A percentile compares a stretch with the other conserved stretches of the same genome.
These are phyloP conservation scores for Penicillium arizonense DNA, from an alignment of 495 filamentous ascomycete genomes.

Conservation along the genomic window DNA sequence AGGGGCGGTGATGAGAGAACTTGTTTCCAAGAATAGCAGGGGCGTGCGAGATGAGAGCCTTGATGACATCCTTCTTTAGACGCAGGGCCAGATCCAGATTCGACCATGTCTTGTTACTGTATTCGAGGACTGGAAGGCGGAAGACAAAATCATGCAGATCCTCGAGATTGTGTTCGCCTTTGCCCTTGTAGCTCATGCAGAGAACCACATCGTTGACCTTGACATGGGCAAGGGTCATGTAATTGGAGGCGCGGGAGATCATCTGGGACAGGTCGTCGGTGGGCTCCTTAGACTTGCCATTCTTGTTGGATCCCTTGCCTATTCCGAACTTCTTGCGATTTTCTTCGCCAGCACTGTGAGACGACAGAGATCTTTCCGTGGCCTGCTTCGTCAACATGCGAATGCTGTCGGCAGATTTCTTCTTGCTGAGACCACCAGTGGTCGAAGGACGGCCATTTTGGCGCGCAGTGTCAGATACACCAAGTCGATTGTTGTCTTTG, in stretches of 20 bases:
- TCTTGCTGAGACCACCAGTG: constrained; percentile 48
- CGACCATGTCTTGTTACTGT: constrained; percentile 98
- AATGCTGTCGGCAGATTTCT: constrained; percentile 67
- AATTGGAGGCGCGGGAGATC: constrained; percentile 92
- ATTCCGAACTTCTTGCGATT: constrained; percentile 57
- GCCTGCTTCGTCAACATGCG: constrained; percentile 48
- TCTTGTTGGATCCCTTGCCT: constrained; percentile 41
- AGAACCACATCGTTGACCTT: constrained; percentile 93
- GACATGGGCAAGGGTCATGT: constrained; percentile 95
- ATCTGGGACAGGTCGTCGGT: constrained; percentile 97
- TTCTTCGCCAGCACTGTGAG: constrained; percentile 53
- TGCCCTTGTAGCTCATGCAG: constrained; percentile 95
- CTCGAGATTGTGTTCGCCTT: constrained; percentile 89
- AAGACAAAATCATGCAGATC: constrained; percentile 98
- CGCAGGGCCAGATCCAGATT: constrained; percentile 91
- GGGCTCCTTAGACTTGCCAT: constrained; percentile 52
- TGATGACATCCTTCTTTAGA: constrained; percentile 90
- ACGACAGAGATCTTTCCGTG: constrained; percentile 43
- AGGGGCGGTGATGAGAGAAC: constrained; percentile 81
- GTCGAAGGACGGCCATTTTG: constrained; percentile 29
- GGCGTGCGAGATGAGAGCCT: constrained; percentile 90
- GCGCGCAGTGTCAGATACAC: constrained; percentile 20
- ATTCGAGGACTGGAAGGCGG: constrained; percentile 90
- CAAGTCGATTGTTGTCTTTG: constrained; percentile 45
- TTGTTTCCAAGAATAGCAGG: constrained; percentile 98